Base-by-base conservation (phyloP, 1,284 basidiomycete species). In the Crocinoboletus sp. region DNA sequence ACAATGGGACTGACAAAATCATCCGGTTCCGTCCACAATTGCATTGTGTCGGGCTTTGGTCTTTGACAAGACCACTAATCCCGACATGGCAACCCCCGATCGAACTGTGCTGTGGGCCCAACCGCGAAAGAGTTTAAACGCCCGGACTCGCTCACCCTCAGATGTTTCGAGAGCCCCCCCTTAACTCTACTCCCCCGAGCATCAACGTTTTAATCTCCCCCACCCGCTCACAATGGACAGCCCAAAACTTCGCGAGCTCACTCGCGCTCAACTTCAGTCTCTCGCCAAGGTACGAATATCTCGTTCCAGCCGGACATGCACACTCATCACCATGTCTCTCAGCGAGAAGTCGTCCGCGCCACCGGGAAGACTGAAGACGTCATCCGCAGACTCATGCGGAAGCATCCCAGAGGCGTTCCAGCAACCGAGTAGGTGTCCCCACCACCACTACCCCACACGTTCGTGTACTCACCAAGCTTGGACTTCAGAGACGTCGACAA, bases 341-440 rank as follows among this genome's bases (percentile, higher is more conserved):
- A 64, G 59, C 44, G 46, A 50, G 60, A 64, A 39, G 27, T 46
- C 9, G 25, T 61, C 19, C 50, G 51, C 9, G 58, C 54, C 1
- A 36, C 55, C 10, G 62, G 60, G 1, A 61, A 58, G 43, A 63
- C 51, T 0, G 59, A 59, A 46, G 56, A 55, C 5, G 64, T 63
- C 25, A 53, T 64, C 36, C 46, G 46, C 25, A 46, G 56, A 39
- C 50, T 63, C 25, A 22, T 59, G 7, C 40, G 13, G 29, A 61
- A 63, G 22, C 48, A 64, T 24, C 59, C 60, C n/a, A 35, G 22
- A 20, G 62, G 61, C 0, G 56, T 64, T 0, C 59, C 58, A 2
- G 15, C 40, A 20, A 9, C 34, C n/a, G 42, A 45, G 61, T 51
- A 31, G 16, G 57, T 43, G 9, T 30, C 8, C 27, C 28, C 10